phyloP scores from a whole-genome alignment of 352 stramenopile genomes.

The Globisporangium okanoganense region DNA sequence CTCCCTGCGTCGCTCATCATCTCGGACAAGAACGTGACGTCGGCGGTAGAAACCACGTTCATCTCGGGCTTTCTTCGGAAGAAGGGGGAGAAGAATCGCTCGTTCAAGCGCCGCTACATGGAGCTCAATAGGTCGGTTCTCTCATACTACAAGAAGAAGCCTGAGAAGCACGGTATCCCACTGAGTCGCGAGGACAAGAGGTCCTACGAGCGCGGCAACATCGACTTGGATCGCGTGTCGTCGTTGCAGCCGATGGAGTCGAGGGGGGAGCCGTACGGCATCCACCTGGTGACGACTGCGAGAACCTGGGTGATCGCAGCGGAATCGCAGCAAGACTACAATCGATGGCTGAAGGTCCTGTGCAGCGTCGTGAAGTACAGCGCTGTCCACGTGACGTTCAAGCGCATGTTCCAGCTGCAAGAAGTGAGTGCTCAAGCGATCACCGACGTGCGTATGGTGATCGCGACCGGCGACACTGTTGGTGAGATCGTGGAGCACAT shows the following conservation, averaged over 20 bases:
- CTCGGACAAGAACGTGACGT: constrained; percentile 27
- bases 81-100: constrained; percentile 79
- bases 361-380: constrained; percentile 79
- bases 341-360: constrained; percentile 77
- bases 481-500: constrained; percentile 87
- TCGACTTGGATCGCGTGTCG: constrained; percentile 78
- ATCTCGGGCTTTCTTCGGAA: constrained; percentile 79
- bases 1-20: constrained; percentile 74
- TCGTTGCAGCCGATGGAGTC: constrained; percentile 73
- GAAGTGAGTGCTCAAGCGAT: constrained; percentile 82
- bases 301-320: constrained; percentile 76
- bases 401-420: constrained; percentile 79
- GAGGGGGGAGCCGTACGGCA: constrained; percentile 63
- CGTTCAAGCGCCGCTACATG: constrained; percentile 84
- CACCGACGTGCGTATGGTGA: constrained; percentile 85
- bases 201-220: constrained; percentile 58
- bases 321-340: constrained; percentile 71
- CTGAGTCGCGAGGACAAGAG: constrained; percentile 74
- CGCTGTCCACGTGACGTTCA: constrained; percentile 75
- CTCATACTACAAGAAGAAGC: constrained; percentile 87
- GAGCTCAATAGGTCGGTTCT: constrained; percentile 69
- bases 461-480: constrained; percentile 78
- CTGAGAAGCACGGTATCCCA: constrained; percentile 72
- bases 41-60: constrained; percentile 4
- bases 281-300: constrained; percentile 72